These are phyloP conservation scores for Fonsecaea pedrosoi DNA, from an alignment of 2,329 filamentous ascomycete genomes.

Conservation along the genomic window DNA sequence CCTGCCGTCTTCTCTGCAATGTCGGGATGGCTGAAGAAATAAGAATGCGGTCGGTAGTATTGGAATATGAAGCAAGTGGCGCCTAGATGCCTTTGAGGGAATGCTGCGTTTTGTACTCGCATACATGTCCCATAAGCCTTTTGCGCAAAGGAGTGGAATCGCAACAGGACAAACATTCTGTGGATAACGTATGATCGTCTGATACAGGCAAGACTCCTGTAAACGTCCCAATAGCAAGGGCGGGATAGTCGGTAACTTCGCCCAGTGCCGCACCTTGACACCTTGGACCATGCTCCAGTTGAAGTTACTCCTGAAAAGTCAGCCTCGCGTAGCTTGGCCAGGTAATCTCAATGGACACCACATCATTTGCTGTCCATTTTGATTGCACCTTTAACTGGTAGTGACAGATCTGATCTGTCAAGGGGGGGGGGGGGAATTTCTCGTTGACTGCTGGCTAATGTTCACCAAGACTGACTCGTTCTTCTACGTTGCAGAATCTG, in stretches of 20 bases:
- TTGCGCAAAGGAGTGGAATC: not conserved
- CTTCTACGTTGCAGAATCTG: slow-evolving; percentile 37
- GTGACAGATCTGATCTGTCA: not conserved
- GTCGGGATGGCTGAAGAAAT: not conserved
- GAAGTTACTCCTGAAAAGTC: not conserved
- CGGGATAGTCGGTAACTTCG: not conserved
- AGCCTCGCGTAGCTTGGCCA: not conserved
- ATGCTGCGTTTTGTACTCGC: not conserved
- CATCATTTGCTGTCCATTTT: not conserved
- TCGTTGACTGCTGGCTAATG: not conserved
- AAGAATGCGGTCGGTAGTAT: not conserved
- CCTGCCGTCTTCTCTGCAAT: not conserved
- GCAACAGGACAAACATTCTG: not conserved
- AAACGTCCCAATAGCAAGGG: not conserved
- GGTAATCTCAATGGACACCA: not conserved
- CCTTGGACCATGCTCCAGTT: not conserved
- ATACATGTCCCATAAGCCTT: not conserved
- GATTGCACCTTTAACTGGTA: not conserved
- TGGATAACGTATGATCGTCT: not conserved
- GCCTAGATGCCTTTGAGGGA: not conserved
- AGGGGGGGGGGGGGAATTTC: not conserved
- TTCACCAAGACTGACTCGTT: slow-evolving; percentile 38
- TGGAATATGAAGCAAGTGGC: not conserved
- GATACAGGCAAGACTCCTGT: not conserved
- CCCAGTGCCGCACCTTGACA: not conserved